These are phyloP conservation scores for Aspergillus sparsus DNA, from an alignment of 495 filamentous ascomycete species.

Conservation along the genomic window DNA sequence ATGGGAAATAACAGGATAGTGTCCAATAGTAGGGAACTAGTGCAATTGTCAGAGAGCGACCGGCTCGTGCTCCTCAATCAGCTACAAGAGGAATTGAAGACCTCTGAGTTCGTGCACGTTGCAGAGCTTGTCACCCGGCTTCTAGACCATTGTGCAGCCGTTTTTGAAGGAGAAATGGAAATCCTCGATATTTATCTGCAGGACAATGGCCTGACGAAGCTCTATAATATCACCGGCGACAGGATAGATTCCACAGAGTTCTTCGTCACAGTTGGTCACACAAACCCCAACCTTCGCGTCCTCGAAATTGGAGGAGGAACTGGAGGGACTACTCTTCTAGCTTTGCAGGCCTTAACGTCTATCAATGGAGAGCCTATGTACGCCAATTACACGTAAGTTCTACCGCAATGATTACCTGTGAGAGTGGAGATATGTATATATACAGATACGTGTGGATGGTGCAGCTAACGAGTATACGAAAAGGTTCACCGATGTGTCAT, in stretches of 20 bases:
- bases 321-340: conserved; percentile 32
- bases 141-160: conserved; percentile 1
- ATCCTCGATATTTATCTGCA: conserved; percentile 6
- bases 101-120: not conserved
- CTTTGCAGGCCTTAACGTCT: conserved; percentile 31
- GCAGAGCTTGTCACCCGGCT: conserved; percentile 8
- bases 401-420: not conserved
- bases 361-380: conserved; percentile 12
- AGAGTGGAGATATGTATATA: no score
- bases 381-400: conserved; percentile 32
- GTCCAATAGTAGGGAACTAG: not conserved
- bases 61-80: not conserved
- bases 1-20: not conserved
- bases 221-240: conserved; percentile 5
- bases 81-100: not conserved
- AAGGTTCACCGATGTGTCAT: conserved; percentile 40
- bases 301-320: conserved; percentile 54
- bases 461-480: not conserved
- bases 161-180: not conserved
- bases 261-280: conserved; percentile 28
- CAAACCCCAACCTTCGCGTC: conserved; percentile 41
- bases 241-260: conserved; percentile 8
- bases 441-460: not conserved
- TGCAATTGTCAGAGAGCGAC: not conserved
- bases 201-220: conserved; percentile 1